Evolutionary conservation across 352 stramenopile genomes (phyloP).

Genomic region (Achlya hypogyna): DNA sequence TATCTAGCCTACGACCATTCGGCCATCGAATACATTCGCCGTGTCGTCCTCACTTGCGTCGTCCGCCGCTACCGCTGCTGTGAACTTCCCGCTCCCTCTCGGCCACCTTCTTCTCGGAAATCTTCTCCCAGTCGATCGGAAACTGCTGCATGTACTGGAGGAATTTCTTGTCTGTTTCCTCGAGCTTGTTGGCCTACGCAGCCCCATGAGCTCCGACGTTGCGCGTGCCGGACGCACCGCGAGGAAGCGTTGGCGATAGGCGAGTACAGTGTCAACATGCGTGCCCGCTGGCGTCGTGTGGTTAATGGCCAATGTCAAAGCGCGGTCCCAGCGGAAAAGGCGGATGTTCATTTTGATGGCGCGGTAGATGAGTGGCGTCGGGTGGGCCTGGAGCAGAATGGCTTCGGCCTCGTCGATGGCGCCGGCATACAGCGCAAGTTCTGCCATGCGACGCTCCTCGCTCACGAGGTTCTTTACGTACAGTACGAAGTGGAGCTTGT

Average conservation of each 20-base stretch:
- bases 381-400: constrained; percentile 86
- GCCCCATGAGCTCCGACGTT: too few species aligned
- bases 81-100: constrained; percentile 73
- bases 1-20: constrained; percentile 6
- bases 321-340: constrained; percentile 83
- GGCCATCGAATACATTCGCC: background rate
- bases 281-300: constrained; percentile 76
- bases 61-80: constrained; percentile 26
- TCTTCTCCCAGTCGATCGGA: constrained; percentile 81
- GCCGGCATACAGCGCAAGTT: constrained; percentile 78
- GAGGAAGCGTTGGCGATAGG: constrained; percentile 82
- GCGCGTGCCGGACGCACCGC: constrained; percentile 21
- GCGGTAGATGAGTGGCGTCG: constrained; percentile 82
- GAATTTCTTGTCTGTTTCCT: constrained; percentile 85
- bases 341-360: constrained; percentile 92
- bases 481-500: constrained; percentile 91
- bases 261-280: constrained; percentile 85
- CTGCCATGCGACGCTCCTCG: constrained; percentile 80
- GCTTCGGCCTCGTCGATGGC: constrained; percentile 84
- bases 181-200: constrained; percentile 54
- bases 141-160: constrained; percentile 81
- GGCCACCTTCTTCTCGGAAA: constrained; percentile 84
- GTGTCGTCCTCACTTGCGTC: constrained; percentile 39
- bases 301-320: constrained; percentile 83
- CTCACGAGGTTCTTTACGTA: constrained; percentile 79